Conservation (phyloP, 2,329 filamentous ascomycete genomes). For the Talaromyces sp. region DNA sequence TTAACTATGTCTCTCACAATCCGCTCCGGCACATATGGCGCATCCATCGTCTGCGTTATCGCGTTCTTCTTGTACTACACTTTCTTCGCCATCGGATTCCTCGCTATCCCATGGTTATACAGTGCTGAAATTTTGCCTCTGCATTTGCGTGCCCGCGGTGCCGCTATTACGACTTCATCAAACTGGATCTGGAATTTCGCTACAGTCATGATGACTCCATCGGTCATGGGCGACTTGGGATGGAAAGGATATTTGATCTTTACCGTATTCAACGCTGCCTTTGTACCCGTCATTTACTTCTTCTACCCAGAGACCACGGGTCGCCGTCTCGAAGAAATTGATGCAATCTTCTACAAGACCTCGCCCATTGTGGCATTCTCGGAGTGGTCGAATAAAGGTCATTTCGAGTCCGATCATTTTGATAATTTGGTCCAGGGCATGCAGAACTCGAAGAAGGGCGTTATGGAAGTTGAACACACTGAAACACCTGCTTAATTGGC, state of each 20-base stretch:
- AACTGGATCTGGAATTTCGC: slow-evolving; percentile 25
- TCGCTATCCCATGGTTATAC: slow-evolving; percentile 19
- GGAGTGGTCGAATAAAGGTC: slow-evolving; percentile 16
- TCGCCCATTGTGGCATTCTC: slow-evolving; percentile 15
- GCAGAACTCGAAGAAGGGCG: background rate
- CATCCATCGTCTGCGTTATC: slow-evolving; percentile 19
- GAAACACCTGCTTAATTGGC: background rate
- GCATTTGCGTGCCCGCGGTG: slow-evolving; percentile 20
- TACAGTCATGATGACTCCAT: slow-evolving; percentile 24
- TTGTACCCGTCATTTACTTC: slow-evolving; percentile 25
- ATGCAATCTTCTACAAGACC: slow-evolving; percentile 23
- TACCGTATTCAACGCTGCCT: slow-evolving; percentile 24
- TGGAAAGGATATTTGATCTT: slow-evolving; percentile 25
- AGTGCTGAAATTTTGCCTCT: slow-evolving; percentile 19
- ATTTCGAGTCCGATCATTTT: slow-evolving; percentile 18
- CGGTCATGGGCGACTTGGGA: slow-evolving; percentile 19
- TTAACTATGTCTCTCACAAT: slow-evolving; percentile 18
- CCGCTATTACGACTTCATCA: slow-evolving; percentile 21
- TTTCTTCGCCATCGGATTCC: slow-evolving; percentile 18
- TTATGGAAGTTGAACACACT: background rate
- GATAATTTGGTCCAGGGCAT: slow-evolving; percentile 13
- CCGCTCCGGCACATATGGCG: slow-evolving; percentile 14
- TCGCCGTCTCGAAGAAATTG: slow-evolving; percentile 24
- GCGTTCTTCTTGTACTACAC: slow-evolving; percentile 20
- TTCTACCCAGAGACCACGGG: slow-evolving; percentile 26